A percentile compares a stretch with the other conserved stretches of the same genome.
Evolutionary conservation across 2,329 filamentous ascomycete genomes (phyloP).

Genomic region (Ophiostoma piceae): DNA sequence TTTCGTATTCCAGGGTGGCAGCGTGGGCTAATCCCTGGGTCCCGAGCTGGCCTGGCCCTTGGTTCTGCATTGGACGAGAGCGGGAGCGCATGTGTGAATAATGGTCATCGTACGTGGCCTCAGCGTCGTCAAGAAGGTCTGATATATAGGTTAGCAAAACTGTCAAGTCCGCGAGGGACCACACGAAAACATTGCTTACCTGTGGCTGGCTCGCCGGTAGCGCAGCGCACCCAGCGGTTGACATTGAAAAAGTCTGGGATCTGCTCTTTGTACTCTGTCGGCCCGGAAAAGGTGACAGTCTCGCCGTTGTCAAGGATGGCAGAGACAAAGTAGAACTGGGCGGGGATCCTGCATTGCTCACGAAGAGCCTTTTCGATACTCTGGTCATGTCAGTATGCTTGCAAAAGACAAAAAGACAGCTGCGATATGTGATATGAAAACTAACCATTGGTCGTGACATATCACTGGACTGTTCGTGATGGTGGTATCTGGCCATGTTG

Average conservation of each 20-base stretch:
- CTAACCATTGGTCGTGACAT: slow-evolving; percentile 30
- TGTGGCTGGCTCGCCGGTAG: slow-evolving; percentile 32
- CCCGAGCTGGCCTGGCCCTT: slow-evolving; percentile 2
- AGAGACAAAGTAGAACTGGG: slow-evolving; percentile 49
- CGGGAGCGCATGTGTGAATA: slow-evolving; percentile 18
- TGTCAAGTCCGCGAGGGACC: background rate
- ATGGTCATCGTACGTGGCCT: slow-evolving; percentile 5
- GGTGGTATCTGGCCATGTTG: slow-evolving; percentile 24
- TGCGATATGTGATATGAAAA: background rate
- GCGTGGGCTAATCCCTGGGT: slow-evolving; percentile 13
- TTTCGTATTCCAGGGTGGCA: slow-evolving; percentile 26
- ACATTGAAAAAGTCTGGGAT: slow-evolving; percentile 45
- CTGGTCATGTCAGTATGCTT: slow-evolving; percentile 21
- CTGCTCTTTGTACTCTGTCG: slow-evolving; percentile 38
- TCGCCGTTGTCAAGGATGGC: slow-evolving; percentile 46
- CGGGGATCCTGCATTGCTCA: slow-evolving; percentile 49
- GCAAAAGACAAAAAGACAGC: background rate
- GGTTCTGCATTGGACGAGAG: slow-evolving; percentile 16
- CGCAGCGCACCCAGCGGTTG: slow-evolving; percentile 37
- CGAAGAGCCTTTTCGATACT: slow-evolving; percentile 47
- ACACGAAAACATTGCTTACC: slow-evolving; percentile 34
- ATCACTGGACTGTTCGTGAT: slow-evolving; percentile 25
- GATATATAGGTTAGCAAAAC: background rate
- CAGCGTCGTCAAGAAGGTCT: background rate
- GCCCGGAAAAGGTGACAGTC: slow-evolving; percentile 43